Conservation (phyloP, 805 yeast genomes). For the Barnettozyma populi region DNA sequence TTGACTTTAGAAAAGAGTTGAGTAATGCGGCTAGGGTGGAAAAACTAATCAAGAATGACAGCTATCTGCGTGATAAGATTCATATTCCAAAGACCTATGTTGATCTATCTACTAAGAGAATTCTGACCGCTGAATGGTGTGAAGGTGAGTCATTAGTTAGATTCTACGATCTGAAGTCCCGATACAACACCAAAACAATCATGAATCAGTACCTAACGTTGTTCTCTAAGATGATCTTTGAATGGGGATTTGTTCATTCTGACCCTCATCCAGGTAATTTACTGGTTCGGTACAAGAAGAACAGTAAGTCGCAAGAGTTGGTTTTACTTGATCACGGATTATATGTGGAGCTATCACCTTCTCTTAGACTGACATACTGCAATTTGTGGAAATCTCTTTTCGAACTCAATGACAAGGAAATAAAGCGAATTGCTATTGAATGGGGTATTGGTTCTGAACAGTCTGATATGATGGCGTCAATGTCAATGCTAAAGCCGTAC, state of each 20-base stretch:
- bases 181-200: constrained; percentile 33
- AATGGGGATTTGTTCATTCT: constrained; percentile 60
- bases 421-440: constrained; percentile 40
- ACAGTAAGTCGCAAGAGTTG: constrained; percentile 39
- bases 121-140: constrained; percentile 70
- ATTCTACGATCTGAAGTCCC: constrained; percentile 35
- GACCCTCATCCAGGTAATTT: constrained; percentile 82
- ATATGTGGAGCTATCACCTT: constrained; percentile 47
- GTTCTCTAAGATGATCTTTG: constrained; percentile 52
- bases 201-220: constrained; percentile 44
- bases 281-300: constrained; percentile 39
- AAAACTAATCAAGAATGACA: constrained; percentile 36
- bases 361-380: constrained; percentile 52
- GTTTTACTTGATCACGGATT: constrained; percentile 75
- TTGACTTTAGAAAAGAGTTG: constrained; percentile 54
- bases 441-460: constrained; percentile 68
- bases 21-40: constrained; percentile 42
- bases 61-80: constrained; percentile 34
- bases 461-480: constrained; percentile 54
- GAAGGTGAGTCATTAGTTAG: constrained; percentile 60
- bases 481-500: constrained; percentile 46
- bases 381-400: constrained; percentile 60
- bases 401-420: constrained; percentile 41
- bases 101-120: constrained; percentile 41
- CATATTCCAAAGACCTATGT: constrained; percentile 52